Evolutionary conservation across 2,329 filamentous ascomycete species (phyloP).

Genomic region (Pseudogymnoascus sp.): DNA sequence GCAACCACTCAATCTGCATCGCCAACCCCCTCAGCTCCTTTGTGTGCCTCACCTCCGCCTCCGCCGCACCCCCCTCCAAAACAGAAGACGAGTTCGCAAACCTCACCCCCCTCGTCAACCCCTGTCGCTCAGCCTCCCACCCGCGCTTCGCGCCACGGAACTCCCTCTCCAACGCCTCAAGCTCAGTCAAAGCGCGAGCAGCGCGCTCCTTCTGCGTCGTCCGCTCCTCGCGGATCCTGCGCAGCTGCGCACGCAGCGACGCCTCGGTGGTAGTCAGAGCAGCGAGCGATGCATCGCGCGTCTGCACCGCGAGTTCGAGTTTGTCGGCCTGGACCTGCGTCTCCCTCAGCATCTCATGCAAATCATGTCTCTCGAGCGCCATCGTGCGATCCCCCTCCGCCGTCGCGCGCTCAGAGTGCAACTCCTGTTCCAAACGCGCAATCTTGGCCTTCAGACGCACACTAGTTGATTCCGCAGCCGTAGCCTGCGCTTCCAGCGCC

Average conservation of each 20-base stretch:
- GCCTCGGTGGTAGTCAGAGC: slow-evolving; percentile 47
- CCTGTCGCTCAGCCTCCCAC: slow-evolving; percentile 37
- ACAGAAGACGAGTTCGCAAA: slow-evolving; percentile 33
- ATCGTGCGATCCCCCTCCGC: slow-evolving; percentile 49
- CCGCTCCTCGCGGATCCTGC: slow-evolving; percentile 59
- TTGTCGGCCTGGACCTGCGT: slow-evolving; percentile 58
- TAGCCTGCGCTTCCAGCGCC: slow-evolving; percentile 25
- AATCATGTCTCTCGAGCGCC: slow-evolving; percentile 49
- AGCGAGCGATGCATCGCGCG: slow-evolving; percentile 59
- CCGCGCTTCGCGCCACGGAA: slow-evolving; percentile 35
- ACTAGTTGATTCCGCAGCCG: slow-evolving; percentile 39
- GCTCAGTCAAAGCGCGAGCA: slow-evolving; percentile 16
- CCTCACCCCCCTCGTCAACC: slow-evolving; percentile 31
- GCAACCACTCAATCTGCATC: slow-evolving; percentile 87
- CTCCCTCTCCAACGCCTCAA: slow-evolving; percentile 29
- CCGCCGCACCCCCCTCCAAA: slow-evolving; percentile 31
- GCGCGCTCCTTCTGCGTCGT: slow-evolving; percentile 31
- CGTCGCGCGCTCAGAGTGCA: slow-evolving; percentile 48
- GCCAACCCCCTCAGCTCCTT: slow-evolving; percentile 74
- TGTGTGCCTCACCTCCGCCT: slow-evolving; percentile 54
- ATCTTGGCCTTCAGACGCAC: slow-evolving; percentile 43
- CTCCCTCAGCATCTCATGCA: slow-evolving; percentile 53
- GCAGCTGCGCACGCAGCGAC: slow-evolving; percentile 58
- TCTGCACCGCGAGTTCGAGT: slow-evolving; percentile 63
- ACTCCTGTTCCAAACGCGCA: slow-evolving; percentile 35